These are phyloP conservation scores for Zoysia matrella DNA, from an alignment of 202 grass and related monocot species.

Conservation along the genomic window DNA sequence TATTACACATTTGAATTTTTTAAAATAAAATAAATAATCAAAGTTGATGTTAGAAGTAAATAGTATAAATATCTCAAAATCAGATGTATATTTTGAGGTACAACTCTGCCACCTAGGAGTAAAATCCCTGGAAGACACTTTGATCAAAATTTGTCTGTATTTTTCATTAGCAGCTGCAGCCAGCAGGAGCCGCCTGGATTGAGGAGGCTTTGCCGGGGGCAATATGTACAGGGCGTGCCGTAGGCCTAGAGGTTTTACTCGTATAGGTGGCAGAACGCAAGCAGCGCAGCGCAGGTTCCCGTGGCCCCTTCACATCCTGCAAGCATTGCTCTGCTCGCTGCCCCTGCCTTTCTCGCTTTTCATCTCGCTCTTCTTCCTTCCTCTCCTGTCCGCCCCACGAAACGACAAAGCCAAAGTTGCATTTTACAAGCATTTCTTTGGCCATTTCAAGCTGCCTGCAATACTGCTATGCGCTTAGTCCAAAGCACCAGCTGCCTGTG, in stretches of 20 bases:
- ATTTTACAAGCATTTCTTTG: neutral
- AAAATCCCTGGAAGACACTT: no score
- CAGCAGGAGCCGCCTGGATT: neutral
- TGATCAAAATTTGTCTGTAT: neutral
- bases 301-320: constrained; percentile 38
- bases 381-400: constrained; percentile 12
- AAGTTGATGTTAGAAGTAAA: no score
- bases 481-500: constrained; percentile 22
- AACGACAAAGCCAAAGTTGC: constrained; percentile 45
- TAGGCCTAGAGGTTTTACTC: constrained; percentile 32
- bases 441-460: neutral
- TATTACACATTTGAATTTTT: no score
- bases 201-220: neutral
- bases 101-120: no score
- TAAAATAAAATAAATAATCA: no score
- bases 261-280: constrained; percentile 34
- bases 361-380: constrained; percentile 21
- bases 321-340: constrained; percentile 34
- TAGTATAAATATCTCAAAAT: no score
- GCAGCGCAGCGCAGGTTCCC: constrained; percentile 7
- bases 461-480: neutral
- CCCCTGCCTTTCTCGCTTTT: constrained; percentile 19
- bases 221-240: constrained; percentile 20
- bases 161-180: neutral
- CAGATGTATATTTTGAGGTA: no score